Conservation (phyloP, 768 basidiomycete species). For the Cystofilobasidium capitatum region DNA sequence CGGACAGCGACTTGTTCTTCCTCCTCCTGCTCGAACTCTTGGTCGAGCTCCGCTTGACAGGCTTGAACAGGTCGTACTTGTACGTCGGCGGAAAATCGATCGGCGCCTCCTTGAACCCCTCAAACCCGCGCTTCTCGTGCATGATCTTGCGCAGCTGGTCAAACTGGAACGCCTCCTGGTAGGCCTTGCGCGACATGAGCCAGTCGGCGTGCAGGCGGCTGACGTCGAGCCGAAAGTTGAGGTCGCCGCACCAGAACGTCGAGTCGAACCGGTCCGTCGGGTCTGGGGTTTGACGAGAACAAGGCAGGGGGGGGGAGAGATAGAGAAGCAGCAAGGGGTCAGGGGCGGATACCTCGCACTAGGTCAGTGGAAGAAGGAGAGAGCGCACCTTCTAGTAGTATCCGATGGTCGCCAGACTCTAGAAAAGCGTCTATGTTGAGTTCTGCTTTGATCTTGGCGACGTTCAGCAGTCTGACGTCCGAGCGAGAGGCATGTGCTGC, state of each 20-base stretch:
- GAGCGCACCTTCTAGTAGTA: slow-evolving; percentile 12
- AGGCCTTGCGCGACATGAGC: slow-evolving; percentile 24
- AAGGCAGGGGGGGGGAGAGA: no score
- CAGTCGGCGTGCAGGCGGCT: slow-evolving; percentile 24
- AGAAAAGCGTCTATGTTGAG: slow-evolving; percentile 23
- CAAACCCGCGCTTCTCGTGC: slow-evolving; percentile 16
- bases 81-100: slow-evolving; percentile 27
- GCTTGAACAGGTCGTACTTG: slow-evolving; percentile 20
- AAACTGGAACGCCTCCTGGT: slow-evolving; percentile 24
- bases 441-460: slow-evolving; percentile 25
- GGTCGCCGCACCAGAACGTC: slow-evolving; percentile 25
- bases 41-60: slow-evolving; percentile 12
- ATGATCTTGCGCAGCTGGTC: slow-evolving; percentile 26
- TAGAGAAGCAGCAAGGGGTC: background rate
- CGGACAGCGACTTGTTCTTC: slow-evolving; percentile 15
- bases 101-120: slow-evolving; percentile 22
- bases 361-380: background rate
- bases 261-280: slow-evolving; percentile 24
- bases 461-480: slow-evolving; percentile 25
- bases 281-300: background rate
- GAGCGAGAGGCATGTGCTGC: slow-evolving; percentile 15
- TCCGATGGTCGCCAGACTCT: slow-evolving; percentile 13
- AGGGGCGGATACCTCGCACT: background rate
- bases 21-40: background rate
- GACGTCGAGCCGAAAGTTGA: slow-evolving; percentile 27